These are phyloP conservation scores for Physcia stellaris DNA, from an alignment of 495 filamentous ascomycete species.

Conservation along the genomic window DNA sequence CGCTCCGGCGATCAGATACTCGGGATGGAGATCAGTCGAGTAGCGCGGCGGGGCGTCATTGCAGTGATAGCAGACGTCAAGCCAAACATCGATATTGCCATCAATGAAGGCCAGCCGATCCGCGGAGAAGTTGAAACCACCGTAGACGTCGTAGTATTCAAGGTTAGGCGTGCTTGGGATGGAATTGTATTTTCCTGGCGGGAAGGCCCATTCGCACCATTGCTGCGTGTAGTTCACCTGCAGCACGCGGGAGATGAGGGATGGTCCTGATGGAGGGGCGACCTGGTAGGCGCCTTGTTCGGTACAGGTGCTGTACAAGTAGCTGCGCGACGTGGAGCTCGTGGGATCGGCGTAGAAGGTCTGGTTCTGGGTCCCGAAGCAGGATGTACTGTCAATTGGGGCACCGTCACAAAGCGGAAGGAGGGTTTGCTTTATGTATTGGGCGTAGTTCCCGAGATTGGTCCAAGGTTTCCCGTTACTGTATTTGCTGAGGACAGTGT, in stretches of 20 bases:
- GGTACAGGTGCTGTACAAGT: slow-evolving; percentile 33
- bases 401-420: slow-evolving; percentile 27
- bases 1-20: slow-evolving; percentile 28
- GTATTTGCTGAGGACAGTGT: slow-evolving; percentile 28
- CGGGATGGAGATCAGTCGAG: slow-evolving; percentile 24
- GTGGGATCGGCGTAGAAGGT: slow-evolving; percentile 25
- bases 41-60: slow-evolving; percentile 20
- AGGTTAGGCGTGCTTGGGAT: slow-evolving; percentile 29
- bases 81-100: slow-evolving; percentile 32
- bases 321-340: slow-evolving; percentile 25
- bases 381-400: slow-evolving; percentile 26
- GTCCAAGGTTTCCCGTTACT: slow-evolving; percentile 33
- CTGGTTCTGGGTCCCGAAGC: slow-evolving; percentile 31
- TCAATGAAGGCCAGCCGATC: slow-evolving; percentile 35
- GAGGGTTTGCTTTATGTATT: slow-evolving; percentile 30
- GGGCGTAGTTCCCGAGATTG: slow-evolving; percentile 32
- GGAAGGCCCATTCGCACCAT: slow-evolving; percentile 38
- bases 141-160: slow-evolving; percentile 25
- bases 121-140: slow-evolving; percentile 28
- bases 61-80: slow-evolving; percentile 33
- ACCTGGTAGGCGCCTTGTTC: slow-evolving; percentile 36
- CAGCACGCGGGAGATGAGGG: slow-evolving; percentile 28
- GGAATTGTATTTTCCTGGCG: slow-evolving; percentile 25
- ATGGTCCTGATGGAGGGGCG: slow-evolving; percentile 25
- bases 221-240: slow-evolving; percentile 35